Conservation (phyloP, 2,329 filamentous ascomycete genomes). For the Bipolaris victoriae region DNA sequence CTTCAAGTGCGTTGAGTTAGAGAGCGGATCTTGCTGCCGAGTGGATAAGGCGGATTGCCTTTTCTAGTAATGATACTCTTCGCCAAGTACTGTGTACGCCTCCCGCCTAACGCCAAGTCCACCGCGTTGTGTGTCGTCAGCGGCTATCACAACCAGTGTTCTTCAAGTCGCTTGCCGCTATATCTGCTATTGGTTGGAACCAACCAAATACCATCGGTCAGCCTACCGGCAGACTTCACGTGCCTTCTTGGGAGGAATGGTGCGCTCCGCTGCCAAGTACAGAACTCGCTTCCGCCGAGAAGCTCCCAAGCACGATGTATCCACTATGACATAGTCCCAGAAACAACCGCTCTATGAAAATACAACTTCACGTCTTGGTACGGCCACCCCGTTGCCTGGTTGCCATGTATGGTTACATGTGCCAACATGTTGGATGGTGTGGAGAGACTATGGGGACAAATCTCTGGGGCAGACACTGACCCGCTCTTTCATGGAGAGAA, state of each 20-base stretch:
- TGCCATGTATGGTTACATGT: slow-evolving; percentile 31
- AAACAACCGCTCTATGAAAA: slow-evolving; percentile 14
- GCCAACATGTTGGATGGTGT: slow-evolving; percentile 29
- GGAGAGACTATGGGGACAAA: slow-evolving; percentile 23
- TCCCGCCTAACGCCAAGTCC: slow-evolving; percentile 20
- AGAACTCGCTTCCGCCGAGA: slow-evolving; percentile 25
- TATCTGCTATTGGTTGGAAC: slow-evolving; percentile 10
- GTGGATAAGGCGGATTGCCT: slow-evolving; percentile 12
- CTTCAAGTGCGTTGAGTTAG: background rate
- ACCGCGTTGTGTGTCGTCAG: slow-evolving; percentile 5
- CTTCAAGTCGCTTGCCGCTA: background rate
- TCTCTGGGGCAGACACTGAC: slow-evolving; percentile 8
- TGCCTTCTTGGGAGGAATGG: slow-evolving; percentile 18
- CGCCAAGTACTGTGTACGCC: slow-evolving; percentile 15
- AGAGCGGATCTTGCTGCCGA: slow-evolving; percentile 15
- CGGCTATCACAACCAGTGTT: slow-evolving; percentile 7
- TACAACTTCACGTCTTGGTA: slow-evolving; percentile 18
- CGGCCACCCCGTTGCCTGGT: slow-evolving; percentile 16
- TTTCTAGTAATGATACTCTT: slow-evolving; percentile 12
- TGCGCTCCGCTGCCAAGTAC: slow-evolving; percentile 28
- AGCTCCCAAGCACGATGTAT: slow-evolving; percentile 20
- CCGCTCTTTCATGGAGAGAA: slow-evolving; percentile 18
- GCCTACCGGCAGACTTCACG: slow-evolving; percentile 8
- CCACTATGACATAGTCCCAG: slow-evolving; percentile 41
- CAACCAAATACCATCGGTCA: slow-evolving; percentile 1